Percentiles rank a stretch among this genome's conserved stretches.
These are phyloP conservation scores for Nicotiana paniculata DNA, from an alignment of 257 asterid species.

Conservation along the genomic window DNA sequence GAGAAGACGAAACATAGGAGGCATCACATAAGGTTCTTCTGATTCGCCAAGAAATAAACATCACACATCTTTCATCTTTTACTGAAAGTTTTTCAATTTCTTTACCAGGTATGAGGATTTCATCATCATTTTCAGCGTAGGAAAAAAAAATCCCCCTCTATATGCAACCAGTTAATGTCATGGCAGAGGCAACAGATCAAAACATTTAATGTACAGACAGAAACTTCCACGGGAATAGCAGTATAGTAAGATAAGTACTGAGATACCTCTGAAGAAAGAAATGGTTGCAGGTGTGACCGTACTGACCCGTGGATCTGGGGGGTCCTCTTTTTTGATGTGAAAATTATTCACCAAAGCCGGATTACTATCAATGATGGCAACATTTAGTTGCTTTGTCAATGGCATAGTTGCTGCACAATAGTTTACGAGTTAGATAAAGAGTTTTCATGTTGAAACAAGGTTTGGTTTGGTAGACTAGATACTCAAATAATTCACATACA, in stretches of 20 bases:
- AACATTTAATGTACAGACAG: neutral
- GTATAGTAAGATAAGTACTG: neutral
- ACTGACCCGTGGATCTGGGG: constrained; percentile 96
- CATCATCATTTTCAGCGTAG: neutral
- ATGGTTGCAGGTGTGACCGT: constrained; percentile 93
- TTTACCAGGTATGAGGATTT: neutral
- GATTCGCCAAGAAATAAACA: neutral
- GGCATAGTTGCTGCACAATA: constrained; percentile 72
- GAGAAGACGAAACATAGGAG: too few relatives aligned
- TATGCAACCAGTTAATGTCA: neutral
- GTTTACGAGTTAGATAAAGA: neutral
- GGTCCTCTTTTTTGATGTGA: constrained; percentile 58
- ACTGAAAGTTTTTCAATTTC: neutral
- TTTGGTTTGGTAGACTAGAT: neutral
- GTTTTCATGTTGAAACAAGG: neutral
- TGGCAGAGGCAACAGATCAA: neutral
- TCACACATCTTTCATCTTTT: neutral
- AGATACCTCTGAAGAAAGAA: constrained; percentile 67
- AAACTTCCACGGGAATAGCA: neutral
- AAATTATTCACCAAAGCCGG: constrained; percentile 61
- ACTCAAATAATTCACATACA: neutral
- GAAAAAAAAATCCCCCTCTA: neutral
- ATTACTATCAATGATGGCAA: constrained; percentile 92
- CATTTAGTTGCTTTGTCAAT: constrained; percentile 60
- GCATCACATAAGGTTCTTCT: neutral